Percentiles rank a stretch among this genome's conserved stretches.
These are phyloP conservation scores for Russula sp. DNA, from an alignment of 768 basidiomycete genomes.

Conservation along the genomic window DNA sequence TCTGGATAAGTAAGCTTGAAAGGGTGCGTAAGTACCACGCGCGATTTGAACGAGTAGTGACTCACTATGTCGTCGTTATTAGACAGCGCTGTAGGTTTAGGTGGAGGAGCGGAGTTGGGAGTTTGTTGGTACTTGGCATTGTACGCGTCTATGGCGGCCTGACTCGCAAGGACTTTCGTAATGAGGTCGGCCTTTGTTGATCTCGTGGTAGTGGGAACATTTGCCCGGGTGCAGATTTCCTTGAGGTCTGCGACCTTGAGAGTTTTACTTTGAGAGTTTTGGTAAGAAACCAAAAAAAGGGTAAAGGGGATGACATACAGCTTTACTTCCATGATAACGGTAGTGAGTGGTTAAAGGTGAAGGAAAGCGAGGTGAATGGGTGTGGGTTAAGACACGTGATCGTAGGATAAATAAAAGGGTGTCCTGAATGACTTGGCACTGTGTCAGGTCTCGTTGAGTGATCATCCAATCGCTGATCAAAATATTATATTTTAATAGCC, in stretches of 20 bases:
- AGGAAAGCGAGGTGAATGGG: background rate
- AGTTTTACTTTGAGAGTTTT: slow-evolving; percentile 38
- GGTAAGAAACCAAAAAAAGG: slow-evolving; percentile 3
- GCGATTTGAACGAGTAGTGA: slow-evolving; percentile 1
- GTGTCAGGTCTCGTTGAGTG: too few species aligned
- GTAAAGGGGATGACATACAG: slow-evolving; percentile 29
- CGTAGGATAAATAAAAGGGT: background rate
- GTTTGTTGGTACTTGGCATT: slow-evolving; percentile 27
- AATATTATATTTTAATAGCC: too few species aligned
- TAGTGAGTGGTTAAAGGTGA: slow-evolving; percentile 3
- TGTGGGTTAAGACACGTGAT: slow-evolving; percentile 2
- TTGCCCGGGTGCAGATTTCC: slow-evolving; percentile 51
- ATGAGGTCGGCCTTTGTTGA: slow-evolving; percentile 66
- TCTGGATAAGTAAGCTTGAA: slow-evolving; percentile 32
- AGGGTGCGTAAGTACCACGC: slow-evolving; percentile 8
- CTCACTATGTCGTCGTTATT: slow-evolving; percentile 31
- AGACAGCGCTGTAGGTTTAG: slow-evolving; percentile 7
- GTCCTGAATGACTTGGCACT: too few species aligned
- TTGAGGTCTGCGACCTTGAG: slow-evolving; percentile 71
- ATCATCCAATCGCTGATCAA: too few species aligned
- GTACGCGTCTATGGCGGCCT: slow-evolving; percentile 47
- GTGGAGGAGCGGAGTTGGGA: slow-evolving; percentile 8
- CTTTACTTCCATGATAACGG: slow-evolving; percentile 35
- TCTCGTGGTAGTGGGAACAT: slow-evolving; percentile 44
- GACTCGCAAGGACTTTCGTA: slow-evolving; percentile 49